Evolutionary conservation across 2,329 filamentous ascomycete species (phyloP), one percentile per base, ranked within the genome.

Genomic region (Aureobasidium sp.): DNA sequence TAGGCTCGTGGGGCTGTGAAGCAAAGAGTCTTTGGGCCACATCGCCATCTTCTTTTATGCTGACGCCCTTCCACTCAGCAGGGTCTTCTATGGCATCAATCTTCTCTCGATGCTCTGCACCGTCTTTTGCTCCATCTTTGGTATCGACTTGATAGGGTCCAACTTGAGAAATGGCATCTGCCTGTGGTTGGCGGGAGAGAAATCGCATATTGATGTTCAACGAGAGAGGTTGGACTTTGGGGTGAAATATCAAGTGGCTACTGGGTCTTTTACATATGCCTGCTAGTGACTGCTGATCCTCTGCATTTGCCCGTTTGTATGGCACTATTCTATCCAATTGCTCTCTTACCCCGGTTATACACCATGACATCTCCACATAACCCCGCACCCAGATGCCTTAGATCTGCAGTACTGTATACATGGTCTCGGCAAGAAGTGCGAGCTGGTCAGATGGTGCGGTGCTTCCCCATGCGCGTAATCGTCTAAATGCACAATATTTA

Each of bases 11-110:
- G 10, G 70, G 50, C 57, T 72, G 67, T 32, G 79, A 74, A 50
- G 71, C 69, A 66, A 83, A 83, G 5, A 83, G 71, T 3, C 76
- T 74, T 70, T 81, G 75, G 2, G 81, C 81, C 0, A 78, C 77
- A 66, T 83, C 80, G 42, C 69, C 71, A 53, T 69, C 67, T 54
- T 68, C 69, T 66, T 62, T 69, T 68, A n/a, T 66, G 59, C 36
- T 67, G 67, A 44, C 65, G 65, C 53, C 68, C 53, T 59, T 69
- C 67, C 67, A 67, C 69, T 69, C 68, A 68, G 29, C 15, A 15
- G 63, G 6, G 9, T 50, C 30, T 15, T 54, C 36, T 29, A 30
- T 5, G 8, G 42, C 21, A 32, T 37, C 41, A 10, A 57, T 45
- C 13, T 34, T 9, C 27, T 62, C 59, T 47, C 41, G 49, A 32